Evolutionary conservation across 164 flowering plant genomes (phyloP).

Genomic region (Vitis cinerea): DNA sequence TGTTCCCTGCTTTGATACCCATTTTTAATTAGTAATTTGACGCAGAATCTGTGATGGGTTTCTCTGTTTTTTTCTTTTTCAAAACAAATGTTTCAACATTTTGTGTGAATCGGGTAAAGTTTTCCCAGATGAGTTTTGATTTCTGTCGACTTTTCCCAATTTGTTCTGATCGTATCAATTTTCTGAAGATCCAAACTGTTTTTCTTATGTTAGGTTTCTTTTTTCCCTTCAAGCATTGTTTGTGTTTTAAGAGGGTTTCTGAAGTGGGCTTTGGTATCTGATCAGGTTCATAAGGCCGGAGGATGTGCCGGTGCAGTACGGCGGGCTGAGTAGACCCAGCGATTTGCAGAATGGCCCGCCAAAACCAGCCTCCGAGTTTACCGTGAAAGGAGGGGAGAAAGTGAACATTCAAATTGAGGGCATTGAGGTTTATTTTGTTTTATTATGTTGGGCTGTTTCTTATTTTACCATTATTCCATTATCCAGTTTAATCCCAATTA

Average conservation of each 20-base stretch:
- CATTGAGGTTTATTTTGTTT: conserved; percentile 61
- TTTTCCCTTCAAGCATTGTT: neutral
- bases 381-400: conserved; percentile 93
- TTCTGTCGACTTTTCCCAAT: conserved; percentile 1
- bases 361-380: conserved; percentile 92
- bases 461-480: too few relatives aligned
- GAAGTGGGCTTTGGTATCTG: conserved; percentile 2
- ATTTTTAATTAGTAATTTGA: conserved; percentile 1
- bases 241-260: neutral
- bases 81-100: neutral
- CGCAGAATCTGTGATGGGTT: neutral
- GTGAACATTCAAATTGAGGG: conserved; percentile 96
- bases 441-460: too few relatives aligned
- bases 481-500: too few relatives aligned
- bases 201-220: neutral
- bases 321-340: conserved; percentile 74
- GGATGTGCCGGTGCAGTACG: conserved; percentile 84
- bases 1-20: neutral
- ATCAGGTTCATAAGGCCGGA: conserved; percentile 84
- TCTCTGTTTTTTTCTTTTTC: neutral
- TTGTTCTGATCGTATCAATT: too few relatives aligned
- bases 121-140: neutral
- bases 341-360: conserved; percentile 67
- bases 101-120: neutral
- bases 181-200: too few relatives aligned